These are phyloP conservation scores for Apophysomyces trapeziformis DNA, from an alignment of 371 early-diverging fungal genomes.

Conservation along the genomic window DNA sequence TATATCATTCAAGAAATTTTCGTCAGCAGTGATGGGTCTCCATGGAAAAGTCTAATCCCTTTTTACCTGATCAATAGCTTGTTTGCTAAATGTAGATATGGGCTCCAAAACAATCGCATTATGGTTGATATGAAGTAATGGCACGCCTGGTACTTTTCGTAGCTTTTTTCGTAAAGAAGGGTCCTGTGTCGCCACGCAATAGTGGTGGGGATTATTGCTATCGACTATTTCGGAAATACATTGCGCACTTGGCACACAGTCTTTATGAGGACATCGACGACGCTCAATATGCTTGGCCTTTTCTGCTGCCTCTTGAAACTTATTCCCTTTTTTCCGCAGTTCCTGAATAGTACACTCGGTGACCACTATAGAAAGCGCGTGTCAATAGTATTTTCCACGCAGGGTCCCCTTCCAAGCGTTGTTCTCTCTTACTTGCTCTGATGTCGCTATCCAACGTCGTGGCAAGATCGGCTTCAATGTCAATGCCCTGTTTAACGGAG, in stretches of 20 bases:
- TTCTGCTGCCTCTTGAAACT: constrained; percentile 59
- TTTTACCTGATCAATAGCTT: constrained; percentile 46
- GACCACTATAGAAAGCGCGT: constrained; percentile 59
- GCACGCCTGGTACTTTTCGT: constrained; percentile 81
- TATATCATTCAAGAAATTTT: neutral
- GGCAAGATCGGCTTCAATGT: neutral
- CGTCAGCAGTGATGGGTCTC: neutral
- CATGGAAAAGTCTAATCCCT: too few species aligned
- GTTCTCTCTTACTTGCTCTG: neutral
- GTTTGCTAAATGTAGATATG: constrained; percentile 56
- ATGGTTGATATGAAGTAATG: constrained; percentile 82
- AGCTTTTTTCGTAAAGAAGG: constrained; percentile 64
- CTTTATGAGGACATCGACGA: constrained; percentile 78
- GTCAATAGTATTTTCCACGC: neutral
- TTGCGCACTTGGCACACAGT: constrained; percentile 66
- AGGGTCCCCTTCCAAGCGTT: neutral
- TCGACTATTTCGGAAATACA: constrained; percentile 81
- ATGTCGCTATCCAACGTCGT: neutral
- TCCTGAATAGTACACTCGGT: constrained; percentile 82
- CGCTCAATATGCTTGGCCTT: constrained; percentile 73
- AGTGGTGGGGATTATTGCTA: constrained; percentile 74
- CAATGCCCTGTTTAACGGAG: neutral
- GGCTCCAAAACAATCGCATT: constrained; percentile 85
- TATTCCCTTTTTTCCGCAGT: constrained; percentile 68
- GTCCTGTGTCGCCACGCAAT: constrained; percentile 85